phyloP scores from a whole-genome alignment of 768 basidiomycete genomes.

The Lentinula lateritia region DNA sequence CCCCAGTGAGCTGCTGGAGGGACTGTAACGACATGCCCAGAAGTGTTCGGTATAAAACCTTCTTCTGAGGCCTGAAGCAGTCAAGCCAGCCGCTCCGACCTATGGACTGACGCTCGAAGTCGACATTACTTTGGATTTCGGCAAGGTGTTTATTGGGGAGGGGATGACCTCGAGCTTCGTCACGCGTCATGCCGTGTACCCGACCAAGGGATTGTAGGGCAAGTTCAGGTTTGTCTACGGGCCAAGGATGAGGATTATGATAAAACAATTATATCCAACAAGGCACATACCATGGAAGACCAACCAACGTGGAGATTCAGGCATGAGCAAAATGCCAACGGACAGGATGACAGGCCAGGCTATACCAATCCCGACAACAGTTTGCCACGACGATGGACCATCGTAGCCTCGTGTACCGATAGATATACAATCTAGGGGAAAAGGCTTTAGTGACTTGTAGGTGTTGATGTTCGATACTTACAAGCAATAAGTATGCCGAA shows the following conservation, averaged over 20 bases:
- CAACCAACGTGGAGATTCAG: constrained; percentile 50
- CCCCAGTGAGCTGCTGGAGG: constrained; percentile 69
- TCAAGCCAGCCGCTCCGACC: constrained; percentile 47
- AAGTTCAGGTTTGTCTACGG: constrained; percentile 29
- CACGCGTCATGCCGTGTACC: constrained; percentile 38
- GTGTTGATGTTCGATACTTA: constrained; percentile 19
- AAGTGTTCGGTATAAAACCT: constrained; percentile 58
- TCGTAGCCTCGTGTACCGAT: constrained; percentile 53
- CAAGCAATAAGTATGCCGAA: constrained; percentile 66
- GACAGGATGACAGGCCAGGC: constrained; percentile 58
- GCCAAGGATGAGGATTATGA: too few relatives aligned
- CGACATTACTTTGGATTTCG: constrained; percentile 49
- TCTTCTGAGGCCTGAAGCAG: constrained; percentile 52
- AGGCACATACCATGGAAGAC: neutral
- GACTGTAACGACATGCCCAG: constrained; percentile 63
- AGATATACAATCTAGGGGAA: constrained; percentile 49
- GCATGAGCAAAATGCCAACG: constrained; percentile 66
- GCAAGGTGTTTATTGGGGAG: constrained; percentile 44
- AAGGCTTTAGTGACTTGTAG: constrained; percentile 4
- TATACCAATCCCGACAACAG: constrained; percentile 55
- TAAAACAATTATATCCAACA: neutral
- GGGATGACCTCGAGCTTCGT: constrained; percentile 32
- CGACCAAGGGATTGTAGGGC: constrained; percentile 44
- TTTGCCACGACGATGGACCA: constrained; percentile 54
- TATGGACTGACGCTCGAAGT: constrained; percentile 36